phyloP scores from a whole-genome alignment of 345 rosid genomes.

The Salix exigua region DNA sequence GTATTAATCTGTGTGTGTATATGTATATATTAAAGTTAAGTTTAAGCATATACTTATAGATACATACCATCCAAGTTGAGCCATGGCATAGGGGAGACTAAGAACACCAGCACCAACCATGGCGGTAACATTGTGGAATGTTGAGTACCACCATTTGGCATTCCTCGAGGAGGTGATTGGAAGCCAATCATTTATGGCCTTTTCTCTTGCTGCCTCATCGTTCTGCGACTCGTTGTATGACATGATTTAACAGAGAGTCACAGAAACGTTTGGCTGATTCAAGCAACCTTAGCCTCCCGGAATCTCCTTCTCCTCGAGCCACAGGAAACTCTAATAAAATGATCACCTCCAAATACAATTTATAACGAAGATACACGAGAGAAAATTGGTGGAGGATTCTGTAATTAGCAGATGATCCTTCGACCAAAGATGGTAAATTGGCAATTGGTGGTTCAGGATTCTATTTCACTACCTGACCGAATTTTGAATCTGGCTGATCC shows the following conservation, averaged over 20 bases:
- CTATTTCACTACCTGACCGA: background rate
- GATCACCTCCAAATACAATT: background rate
- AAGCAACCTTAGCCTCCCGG: background rate
- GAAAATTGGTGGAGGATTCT: background rate
- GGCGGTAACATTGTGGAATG: conserved; percentile 90
- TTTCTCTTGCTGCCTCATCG: conserved; percentile 15
- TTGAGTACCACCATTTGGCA: conserved; percentile 89
- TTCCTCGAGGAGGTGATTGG: conserved; percentile 64
- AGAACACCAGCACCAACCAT: conserved; percentile 93
- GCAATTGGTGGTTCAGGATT: background rate
- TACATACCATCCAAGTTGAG: conserved; percentile 70
- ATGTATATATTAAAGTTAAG: background rate
- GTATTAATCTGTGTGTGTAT: background rate
- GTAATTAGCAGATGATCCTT: background rate
- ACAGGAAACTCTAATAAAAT: background rate
- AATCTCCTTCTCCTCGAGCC: background rate
- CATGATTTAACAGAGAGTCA: background rate
- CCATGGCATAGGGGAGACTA: conserved; percentile 81
- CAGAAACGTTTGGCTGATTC: background rate
- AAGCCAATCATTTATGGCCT: conserved; percentile 60
- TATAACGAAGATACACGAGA: background rate
- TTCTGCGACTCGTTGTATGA: background rate
- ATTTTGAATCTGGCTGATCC: background rate
- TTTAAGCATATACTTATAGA: background rate
- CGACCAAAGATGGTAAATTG: background rate